Conservation (phyloP, 2,329 filamentous ascomycete species). For the Colletotrichum lindemuthianum region DNA sequence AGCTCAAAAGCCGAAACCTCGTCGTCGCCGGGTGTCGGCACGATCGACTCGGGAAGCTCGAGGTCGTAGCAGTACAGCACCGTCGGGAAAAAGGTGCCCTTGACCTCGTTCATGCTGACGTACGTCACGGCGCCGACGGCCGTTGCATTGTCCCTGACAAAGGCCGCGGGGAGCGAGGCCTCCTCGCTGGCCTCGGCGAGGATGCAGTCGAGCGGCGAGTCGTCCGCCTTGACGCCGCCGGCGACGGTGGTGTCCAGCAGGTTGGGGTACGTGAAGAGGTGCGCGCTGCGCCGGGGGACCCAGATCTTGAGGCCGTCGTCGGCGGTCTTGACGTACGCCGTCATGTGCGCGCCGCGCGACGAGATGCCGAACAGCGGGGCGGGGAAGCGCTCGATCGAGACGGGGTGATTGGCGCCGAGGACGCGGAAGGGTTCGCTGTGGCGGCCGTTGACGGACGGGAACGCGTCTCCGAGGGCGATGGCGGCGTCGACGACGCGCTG, state of each 20-base stretch:
- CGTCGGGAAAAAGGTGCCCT: constrained; percentile 41
- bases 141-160: constrained; percentile 41
- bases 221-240: constrained; percentile 76
- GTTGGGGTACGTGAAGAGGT: constrained; percentile 77
- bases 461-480: constrained; percentile 43
- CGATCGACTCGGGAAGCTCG: constrained; percentile 66
- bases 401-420: constrained; percentile 47
- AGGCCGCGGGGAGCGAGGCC: constrained; percentile 55
- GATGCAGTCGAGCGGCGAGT: constrained; percentile 73
- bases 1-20: constrained; percentile 83
- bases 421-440: constrained; percentile 57
- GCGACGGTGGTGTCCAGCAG: constrained; percentile 85
- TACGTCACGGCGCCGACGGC: constrained; percentile 48
- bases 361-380: constrained; percentile 74
- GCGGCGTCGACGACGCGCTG: constrained; percentile 51
- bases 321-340: constrained; percentile 64
- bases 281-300: constrained; percentile 73
- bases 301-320: constrained; percentile 67
- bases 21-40: constrained; percentile 76
- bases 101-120: constrained; percentile 26
- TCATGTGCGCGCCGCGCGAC: constrained; percentile 74
- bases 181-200: constrained; percentile 80
- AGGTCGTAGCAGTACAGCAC: constrained; percentile 79
- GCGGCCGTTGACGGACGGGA: constrained; percentile 49
- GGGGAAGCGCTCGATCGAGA: constrained; percentile 69